Evolutionary conservation across 805 yeast species (phyloP).

Genomic region (Candida pini): DNA sequence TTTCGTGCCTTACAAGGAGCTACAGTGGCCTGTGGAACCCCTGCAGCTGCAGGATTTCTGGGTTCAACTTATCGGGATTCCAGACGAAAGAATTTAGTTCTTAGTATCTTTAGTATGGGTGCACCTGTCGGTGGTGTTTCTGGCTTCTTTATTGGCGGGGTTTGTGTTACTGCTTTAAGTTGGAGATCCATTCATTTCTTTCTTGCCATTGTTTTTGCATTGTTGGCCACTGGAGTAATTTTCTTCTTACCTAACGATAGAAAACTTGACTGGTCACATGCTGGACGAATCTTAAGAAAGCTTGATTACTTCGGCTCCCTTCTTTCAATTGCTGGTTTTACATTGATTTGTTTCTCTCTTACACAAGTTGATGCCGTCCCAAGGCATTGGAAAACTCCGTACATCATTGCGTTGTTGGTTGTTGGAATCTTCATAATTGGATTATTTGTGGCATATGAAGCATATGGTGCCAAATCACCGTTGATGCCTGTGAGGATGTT

Average conservation of each 20-base stretch:
- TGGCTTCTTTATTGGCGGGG: conserved; percentile 41
- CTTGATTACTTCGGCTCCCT: conserved; percentile 41
- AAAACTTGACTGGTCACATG: conserved; percentile 21
- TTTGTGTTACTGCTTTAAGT: conserved; percentile 31
- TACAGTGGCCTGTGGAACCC: conserved; percentile 37
- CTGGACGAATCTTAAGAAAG: conserved; percentile 18
- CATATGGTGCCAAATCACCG: conserved; percentile 35
- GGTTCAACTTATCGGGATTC: conserved; percentile 37
- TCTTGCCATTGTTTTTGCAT: conserved; percentile 32
- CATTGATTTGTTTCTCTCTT: conserved; percentile 37
- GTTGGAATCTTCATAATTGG: conserved; percentile 33
- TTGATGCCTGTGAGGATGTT: conserved; percentile 43
- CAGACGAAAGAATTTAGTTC: conserved; percentile 34
- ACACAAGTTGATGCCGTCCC: conserved; percentile 37
- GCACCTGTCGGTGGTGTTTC: conserved; percentile 43
- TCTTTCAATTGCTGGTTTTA: conserved; percentile 34
- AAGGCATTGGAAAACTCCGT: conserved; percentile 41
- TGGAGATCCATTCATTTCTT: conserved; percentile 41
- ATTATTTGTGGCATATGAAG: conserved; percentile 33
- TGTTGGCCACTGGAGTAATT: conserved; percentile 16
- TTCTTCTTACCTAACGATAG: conserved; percentile 34
- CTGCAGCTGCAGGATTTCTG: conserved; percentile 42
- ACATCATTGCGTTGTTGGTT: conserved; percentile 38
- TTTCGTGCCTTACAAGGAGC: conserved; percentile 41
- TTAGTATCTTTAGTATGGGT: conserved; percentile 40